Percentiles rank a stretch among this genome's conserved stretches.
Evolutionary conservation across 306 rosid genomes (phyloP).

Genomic region (Ziziphus jujuba): DNA sequence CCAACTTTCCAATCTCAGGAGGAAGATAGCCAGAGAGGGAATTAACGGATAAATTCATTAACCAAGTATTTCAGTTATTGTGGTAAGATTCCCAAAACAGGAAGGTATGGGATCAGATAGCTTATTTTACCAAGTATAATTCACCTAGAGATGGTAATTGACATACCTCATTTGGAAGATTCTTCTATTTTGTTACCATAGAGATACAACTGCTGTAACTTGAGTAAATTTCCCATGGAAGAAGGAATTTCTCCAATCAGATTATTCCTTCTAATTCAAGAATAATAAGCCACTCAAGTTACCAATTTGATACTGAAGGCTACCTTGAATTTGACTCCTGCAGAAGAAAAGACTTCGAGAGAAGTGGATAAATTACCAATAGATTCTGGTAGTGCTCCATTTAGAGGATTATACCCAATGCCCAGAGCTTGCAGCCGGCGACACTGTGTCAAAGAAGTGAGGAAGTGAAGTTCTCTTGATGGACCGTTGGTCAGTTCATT

Average conservation of each 20-base stretch:
- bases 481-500: neutral
- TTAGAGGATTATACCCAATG: neutral
- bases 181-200: neutral
- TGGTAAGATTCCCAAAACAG: neutral
- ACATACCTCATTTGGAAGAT: neutral
- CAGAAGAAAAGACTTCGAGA: too few relatives aligned
- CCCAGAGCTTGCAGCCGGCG: neutral
- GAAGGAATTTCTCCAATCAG: conserved; percentile 21
- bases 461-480: neutral
- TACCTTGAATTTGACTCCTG: neutral
- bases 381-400: neutral
- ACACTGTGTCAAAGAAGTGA: too few relatives aligned
- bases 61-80: neutral
- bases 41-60: neutral
- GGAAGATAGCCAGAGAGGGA: neutral
- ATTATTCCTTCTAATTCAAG: conserved; percentile 30
- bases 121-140: neutral
- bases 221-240: neutral
- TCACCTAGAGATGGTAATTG: neutral
- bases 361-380: neutral
- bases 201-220: neutral
- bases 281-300: too few relatives aligned
- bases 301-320: too few relatives aligned
- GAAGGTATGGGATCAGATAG: too few relatives aligned
- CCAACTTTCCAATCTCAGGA: too few relatives aligned